A percentile compares a stretch with the other conserved stretches of the same genome.
phyloP scores from a whole-genome alignment of 768 basidiomycete genomes.

The Phaffia tasmanica region DNA sequence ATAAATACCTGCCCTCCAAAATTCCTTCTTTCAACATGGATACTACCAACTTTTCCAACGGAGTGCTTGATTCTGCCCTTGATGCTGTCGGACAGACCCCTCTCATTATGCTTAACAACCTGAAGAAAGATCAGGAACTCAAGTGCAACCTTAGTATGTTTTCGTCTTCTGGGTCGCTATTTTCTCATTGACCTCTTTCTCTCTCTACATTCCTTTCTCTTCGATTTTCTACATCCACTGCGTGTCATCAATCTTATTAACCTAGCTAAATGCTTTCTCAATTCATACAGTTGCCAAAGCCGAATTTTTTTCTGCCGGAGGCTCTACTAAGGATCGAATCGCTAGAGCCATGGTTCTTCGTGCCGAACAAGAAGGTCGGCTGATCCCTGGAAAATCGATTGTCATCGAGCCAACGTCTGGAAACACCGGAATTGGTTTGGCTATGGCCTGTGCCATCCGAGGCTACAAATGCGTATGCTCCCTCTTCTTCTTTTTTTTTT shows the following conservation, averaged over 20 bases:
- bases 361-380: constrained; percentile 77
- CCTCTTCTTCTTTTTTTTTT: constrained; percentile 40
- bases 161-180: neutral
- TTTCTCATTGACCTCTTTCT: neutral
- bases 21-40: constrained; percentile 6
- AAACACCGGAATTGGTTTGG: constrained; percentile 96
- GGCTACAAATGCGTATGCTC: neutral
- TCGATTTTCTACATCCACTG: neutral
- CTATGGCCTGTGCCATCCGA: constrained; percentile 72
- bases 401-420: constrained; percentile 77
- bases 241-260: neutral
- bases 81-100: constrained; percentile 86
- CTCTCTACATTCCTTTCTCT: neutral
- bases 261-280: neutral
- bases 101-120: constrained; percentile 69
- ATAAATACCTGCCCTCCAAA: too few species aligned
- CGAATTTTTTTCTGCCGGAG: constrained; percentile 82
- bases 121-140: constrained; percentile 60
- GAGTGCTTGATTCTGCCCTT: constrained; percentile 62
- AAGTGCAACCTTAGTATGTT: constrained; percentile 79
- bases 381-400: constrained; percentile 76
- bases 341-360: constrained; percentile 85
- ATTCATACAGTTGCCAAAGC: constrained; percentile 61
- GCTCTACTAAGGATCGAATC: constrained; percentile 91
- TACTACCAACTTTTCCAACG: constrained; percentile 23